Percentiles rank a stretch among this genome's conserved stretches.
phyloP scores from a whole-genome alignment of 2,329 filamentous ascomycete genomes.

The Stemphylium beticola region DNA sequence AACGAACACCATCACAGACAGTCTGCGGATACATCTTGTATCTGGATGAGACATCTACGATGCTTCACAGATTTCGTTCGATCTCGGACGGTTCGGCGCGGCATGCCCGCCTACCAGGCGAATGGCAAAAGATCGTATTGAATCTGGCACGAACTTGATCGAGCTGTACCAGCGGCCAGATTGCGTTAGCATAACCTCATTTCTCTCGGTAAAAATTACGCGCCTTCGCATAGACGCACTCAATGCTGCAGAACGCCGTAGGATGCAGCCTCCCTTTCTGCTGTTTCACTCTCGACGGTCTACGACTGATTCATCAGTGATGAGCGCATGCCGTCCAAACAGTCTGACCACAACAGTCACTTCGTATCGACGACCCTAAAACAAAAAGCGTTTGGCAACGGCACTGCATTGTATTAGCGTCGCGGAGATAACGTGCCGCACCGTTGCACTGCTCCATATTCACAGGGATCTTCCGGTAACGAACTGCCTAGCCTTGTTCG shows the following conservation, averaged over 20 bases:
- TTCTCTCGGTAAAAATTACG: neutral
- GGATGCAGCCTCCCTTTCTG: neutral
- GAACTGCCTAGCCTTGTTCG: neutral
- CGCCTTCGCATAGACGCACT: neutral
- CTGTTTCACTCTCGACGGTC: neutral
- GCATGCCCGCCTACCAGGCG: slow-evolving; percentile 6
- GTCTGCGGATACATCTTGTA: neutral
- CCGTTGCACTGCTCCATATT: neutral
- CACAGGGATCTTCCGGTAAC: neutral
- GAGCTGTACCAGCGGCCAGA: neutral
- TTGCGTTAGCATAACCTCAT: neutral
- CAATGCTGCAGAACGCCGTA: neutral
- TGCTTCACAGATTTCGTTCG: neutral
- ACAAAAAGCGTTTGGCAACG: neutral
- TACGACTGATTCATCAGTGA: neutral
- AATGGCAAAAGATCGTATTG: neutral
- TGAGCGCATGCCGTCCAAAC: neutral
- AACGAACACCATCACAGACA: neutral
- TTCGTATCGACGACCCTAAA: neutral
- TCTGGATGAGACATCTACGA: neutral
- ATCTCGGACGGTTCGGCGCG: neutral
- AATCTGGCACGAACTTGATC: slow-evolving; percentile 3
- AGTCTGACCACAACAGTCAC: neutral
- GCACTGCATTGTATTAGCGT: slow-evolving; percentile 1
- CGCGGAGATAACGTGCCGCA: slow-evolving; percentile 5